Percentiles rank a stretch among this genome's conserved stretches.
Evolutionary conservation across 2,329 filamentous ascomycete species (phyloP).

Genomic region (Aspergillus quadrilineatus): DNA sequence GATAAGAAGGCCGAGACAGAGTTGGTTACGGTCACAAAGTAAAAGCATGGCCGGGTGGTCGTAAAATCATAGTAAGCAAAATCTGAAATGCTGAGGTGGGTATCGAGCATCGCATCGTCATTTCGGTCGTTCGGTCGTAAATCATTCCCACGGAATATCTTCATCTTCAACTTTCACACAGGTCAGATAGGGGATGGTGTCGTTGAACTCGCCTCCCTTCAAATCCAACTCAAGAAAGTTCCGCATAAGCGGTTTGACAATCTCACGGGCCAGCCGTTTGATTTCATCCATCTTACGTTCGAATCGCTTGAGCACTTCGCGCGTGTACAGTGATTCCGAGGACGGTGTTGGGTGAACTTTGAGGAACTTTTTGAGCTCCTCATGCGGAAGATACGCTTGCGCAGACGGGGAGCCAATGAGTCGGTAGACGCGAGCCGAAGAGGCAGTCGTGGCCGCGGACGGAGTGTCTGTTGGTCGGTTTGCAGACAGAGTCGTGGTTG

Average conservation of each 20-base stretch:
- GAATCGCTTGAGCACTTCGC: slow-evolving; percentile 82
- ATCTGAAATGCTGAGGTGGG: slow-evolving; percentile 10
- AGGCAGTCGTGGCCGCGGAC: slow-evolving; percentile 25
- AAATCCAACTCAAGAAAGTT: slow-evolving; percentile 81
- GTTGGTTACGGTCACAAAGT: slow-evolving; percentile 3
- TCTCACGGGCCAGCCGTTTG: slow-evolving; percentile 76
- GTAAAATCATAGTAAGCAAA: slow-evolving; percentile 6
- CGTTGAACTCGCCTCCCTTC: slow-evolving; percentile 37
- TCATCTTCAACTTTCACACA: slow-evolving; percentile 62
- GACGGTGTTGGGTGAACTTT: slow-evolving; percentile 65
- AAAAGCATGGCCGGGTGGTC: slow-evolving; percentile 7
- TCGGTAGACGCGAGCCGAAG: slow-evolving; percentile 69
- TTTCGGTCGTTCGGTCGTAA: slow-evolving; percentile 7
- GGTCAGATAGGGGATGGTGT: slow-evolving; percentile 61
- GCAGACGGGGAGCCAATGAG: slow-evolving; percentile 65
- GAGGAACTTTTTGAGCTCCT: slow-evolving; percentile 87
- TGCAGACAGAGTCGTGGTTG: slow-evolving; percentile 15
- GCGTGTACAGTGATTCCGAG: slow-evolving; percentile 68
- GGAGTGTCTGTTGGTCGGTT: slow-evolving; percentile 21
- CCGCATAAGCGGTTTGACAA: slow-evolving; percentile 81
- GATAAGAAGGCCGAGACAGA: slow-evolving; percentile 7
- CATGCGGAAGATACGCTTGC: slow-evolving; percentile 70
- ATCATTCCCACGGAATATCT: slow-evolving; percentile 62
- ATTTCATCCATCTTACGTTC: slow-evolving; percentile 86
- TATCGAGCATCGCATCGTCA: slow-evolving; percentile 16